Evolutionary conservation across 768 basidiomycete genomes (phyloP).

Genomic region (Trametes cubensis): DNA sequence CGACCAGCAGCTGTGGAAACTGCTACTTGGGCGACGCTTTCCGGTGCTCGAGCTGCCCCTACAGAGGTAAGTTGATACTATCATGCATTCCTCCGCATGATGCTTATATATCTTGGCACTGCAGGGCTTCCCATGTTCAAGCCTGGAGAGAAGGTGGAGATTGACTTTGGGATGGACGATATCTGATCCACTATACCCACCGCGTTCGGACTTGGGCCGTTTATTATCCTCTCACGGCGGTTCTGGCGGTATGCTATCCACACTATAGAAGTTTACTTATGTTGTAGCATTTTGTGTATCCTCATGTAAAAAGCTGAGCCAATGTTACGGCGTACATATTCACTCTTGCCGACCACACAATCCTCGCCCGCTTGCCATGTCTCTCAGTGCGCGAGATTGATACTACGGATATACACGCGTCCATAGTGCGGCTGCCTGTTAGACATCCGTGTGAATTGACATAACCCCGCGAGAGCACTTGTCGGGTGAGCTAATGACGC

Average conservation of each 20-base stretch:
- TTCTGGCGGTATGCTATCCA: not conserved
- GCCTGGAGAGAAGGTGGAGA: constrained; percentile 97
- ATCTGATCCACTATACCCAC: constrained; percentile 45
- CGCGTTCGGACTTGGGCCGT: not conserved
- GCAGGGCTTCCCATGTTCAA: constrained; percentile 97
- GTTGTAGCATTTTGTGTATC: constrained; percentile 21
- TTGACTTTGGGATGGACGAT: constrained; percentile 87
- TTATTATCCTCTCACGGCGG: not conserved
- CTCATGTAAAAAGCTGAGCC: constrained; percentile 8
- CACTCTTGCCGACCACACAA: no score
- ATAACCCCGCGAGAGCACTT: no score
- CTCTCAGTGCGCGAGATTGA: no score
- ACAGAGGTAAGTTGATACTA: constrained; percentile 71
- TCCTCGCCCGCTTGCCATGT: no score
- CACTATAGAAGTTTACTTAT: constrained; percentile 9
- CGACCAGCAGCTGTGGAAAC: constrained; percentile 95
- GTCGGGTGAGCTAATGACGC: not conserved
- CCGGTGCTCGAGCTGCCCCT: constrained; percentile 94
- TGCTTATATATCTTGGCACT: not conserved
- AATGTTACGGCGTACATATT: no score
- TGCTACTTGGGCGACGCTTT: constrained; percentile 99
- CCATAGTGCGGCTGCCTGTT: no score
- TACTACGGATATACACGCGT: no score
- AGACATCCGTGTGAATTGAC: no score
- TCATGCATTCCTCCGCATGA: not conserved